Percentiles rank a stretch among this genome's conserved stretches.
Conservation (phyloP, 768 basidiomycete species). For the Lactifluus subvellereus region DNA sequence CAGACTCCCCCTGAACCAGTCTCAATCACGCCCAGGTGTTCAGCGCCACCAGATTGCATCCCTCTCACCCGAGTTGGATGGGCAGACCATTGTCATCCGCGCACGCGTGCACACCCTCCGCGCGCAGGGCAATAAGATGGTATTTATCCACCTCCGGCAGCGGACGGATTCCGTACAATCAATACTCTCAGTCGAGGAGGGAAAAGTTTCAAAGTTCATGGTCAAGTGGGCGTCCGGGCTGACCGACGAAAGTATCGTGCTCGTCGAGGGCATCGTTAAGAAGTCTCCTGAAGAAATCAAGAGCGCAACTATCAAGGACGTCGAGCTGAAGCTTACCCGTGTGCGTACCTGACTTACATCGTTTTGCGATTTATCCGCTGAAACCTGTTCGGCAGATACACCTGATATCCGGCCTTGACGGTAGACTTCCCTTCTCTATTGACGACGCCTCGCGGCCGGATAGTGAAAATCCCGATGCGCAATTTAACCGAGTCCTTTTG, state of each 20-base stretch:
- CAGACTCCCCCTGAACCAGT: conserved; percentile 83
- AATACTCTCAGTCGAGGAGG: conserved; percentile 62
- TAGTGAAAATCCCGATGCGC: conserved; percentile 45
- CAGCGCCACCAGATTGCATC: conserved; percentile 58
- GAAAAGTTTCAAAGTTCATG: conserved; percentile 93
- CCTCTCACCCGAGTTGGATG: conserved; percentile 57
- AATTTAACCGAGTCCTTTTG: conserved; percentile 77
- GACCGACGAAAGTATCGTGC: conserved; percentile 82
- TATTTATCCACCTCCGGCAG: conserved; percentile 89
- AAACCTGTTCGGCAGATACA: conserved; percentile 49
- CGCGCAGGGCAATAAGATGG: conserved; percentile 92
- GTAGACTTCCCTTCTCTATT: conserved; percentile 79
- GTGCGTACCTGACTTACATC: conserved; percentile 36
- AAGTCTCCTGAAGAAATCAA: conserved; percentile 83
- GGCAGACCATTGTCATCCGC: conserved; percentile 73
- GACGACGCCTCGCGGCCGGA: conserved; percentile 91
- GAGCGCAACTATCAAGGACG: conserved; percentile 80
- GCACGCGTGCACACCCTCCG: conserved; percentile 89
- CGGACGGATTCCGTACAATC: conserved; percentile 83
- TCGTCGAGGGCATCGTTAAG: conserved; percentile 79
- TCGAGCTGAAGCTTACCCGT: conserved; percentile 80
- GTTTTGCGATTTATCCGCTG: neutral
- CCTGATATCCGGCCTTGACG: conserved; percentile 75
- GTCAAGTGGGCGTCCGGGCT: conserved; percentile 82
- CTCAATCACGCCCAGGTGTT: conserved; percentile 64